Conservation (phyloP, 2,329 filamentous ascomycete genomes). For the Orbilia brochopaga region DNA sequence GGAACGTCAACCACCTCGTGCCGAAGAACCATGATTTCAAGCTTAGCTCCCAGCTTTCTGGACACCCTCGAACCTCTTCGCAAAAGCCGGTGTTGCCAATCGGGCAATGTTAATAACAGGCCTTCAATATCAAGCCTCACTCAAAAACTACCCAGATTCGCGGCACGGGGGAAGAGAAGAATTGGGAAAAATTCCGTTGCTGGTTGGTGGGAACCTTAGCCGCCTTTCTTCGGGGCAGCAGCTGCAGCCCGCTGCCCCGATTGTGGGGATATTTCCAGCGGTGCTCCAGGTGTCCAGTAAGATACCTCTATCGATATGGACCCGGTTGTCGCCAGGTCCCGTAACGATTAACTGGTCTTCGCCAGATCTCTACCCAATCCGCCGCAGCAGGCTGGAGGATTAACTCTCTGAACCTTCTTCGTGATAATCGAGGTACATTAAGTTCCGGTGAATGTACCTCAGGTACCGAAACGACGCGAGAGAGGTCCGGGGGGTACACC, state of each 20-base stretch:
- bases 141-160: conserved; percentile 14
- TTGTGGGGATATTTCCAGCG: conserved; percentile 20
- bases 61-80: conserved; percentile 6
- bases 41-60: background rate
- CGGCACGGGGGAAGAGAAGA: conserved; percentile 32
- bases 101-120: conserved; percentile 41
- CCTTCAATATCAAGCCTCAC: conserved; percentile 20
- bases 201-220: conserved; percentile 50
- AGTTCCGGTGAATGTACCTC: background rate
- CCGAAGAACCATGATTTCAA: conserved; percentile 48
- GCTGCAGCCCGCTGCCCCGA: conserved; percentile 6
- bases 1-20: conserved; percentile 46
- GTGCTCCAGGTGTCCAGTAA: background rate
- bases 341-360: background rate
- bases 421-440: background rate
- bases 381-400: background rate
- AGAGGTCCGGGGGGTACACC: background rate
- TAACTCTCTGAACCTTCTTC: background rate
- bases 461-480: background rate
- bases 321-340: background rate
- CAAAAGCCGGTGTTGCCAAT: conserved; percentile 8
- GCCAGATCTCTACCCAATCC: background rate
- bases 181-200: conserved; percentile 16
- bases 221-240: conserved; percentile 46
- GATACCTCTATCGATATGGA: conserved; percentile 5